A percentile compares a stretch with the other conserved stretches of the same genome.
Evolutionary conservation across 495 filamentous ascomycete species (phyloP).

Genomic region (Aspergillus nanangensis): DNA sequence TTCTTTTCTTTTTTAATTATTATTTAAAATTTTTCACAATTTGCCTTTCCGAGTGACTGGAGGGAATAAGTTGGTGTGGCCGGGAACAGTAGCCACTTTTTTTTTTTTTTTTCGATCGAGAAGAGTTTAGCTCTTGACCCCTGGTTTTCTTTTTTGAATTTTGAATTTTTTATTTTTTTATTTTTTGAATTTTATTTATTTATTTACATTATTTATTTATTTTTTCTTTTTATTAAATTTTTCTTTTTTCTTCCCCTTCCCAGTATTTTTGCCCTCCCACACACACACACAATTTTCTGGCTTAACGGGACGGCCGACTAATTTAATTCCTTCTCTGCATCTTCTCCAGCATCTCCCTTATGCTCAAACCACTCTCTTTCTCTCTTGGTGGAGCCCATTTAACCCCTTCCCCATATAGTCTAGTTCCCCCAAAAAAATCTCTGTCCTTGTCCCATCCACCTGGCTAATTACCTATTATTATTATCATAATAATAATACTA

Average conservation of each 20-base stretch:
- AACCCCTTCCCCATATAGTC: conserved; percentile 10
- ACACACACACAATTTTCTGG: conserved; percentile 14
- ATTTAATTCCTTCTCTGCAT: conserved; percentile 6
- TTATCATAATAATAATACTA: neutral
- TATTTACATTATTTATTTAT: too few species aligned
- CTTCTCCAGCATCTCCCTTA: neutral
- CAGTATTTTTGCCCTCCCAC: too few species aligned
- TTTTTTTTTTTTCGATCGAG: conserved; percentile 17
- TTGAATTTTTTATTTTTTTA: too few species aligned
- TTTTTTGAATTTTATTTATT: too few species aligned
- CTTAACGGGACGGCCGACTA: conserved; percentile 17
- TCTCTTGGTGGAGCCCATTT: neutral
- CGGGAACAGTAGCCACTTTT: conserved; percentile 22
- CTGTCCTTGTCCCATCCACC: conserved; percentile 13
- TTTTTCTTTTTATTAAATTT: too few species aligned
- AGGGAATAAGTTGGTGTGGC: conserved; percentile 9
- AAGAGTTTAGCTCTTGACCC: conserved; percentile 18
- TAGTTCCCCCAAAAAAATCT: conserved; percentile 18
- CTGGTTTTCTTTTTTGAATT: too few species aligned
- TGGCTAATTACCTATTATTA: neutral
- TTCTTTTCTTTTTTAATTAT: conserved; percentile 6
- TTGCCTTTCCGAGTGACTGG: conserved; percentile 7
- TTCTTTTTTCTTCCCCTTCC: too few species aligned
- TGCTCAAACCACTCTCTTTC: conserved; percentile 11
- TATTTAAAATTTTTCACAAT: conserved; percentile 10